Evolutionary conservation across 495 filamentous ascomycete genomes (phyloP).

Genomic region (Talaromyces wortmannii): DNA sequence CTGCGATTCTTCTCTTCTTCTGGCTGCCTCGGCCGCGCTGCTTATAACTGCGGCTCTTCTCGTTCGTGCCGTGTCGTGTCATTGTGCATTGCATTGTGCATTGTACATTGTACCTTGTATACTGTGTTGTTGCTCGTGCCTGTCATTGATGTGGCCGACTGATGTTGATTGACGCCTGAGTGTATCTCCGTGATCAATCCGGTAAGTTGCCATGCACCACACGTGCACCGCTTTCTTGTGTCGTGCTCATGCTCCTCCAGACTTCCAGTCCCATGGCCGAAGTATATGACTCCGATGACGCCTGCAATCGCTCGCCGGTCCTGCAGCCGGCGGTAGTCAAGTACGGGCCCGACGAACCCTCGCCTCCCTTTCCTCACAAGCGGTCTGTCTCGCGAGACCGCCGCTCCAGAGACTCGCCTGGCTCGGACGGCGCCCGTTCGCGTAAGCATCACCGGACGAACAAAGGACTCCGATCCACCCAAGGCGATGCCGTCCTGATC

Average conservation of each 20-base stretch:
- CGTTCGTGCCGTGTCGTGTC: no score
- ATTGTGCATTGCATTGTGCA: no score
- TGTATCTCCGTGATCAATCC: no score
- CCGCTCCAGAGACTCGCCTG: conserved; percentile 6
- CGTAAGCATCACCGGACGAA: conserved; percentile 31
- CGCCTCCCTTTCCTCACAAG: conserved; percentile 16
- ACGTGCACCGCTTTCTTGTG: no score
- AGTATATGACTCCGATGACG: conserved; percentile 41
- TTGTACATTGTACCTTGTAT: no score
- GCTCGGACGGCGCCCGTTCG: conserved; percentile 22
- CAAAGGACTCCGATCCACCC: conserved; percentile 16
- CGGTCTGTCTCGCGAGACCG: conserved; percentile 15
- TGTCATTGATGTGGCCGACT: no score
- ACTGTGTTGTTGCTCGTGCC: no score
- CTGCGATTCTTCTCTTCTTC: no score
- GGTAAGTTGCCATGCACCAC: no score
- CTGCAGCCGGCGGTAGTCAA: conserved; percentile 15
- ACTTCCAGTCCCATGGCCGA: conserved; percentile 6
- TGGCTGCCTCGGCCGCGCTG: no score
- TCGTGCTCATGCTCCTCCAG: conserved; percentile 23
- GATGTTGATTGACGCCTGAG: no score
- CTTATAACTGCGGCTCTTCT: no score
- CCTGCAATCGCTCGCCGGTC: conserved; percentile 19
- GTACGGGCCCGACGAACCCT: conserved; percentile 13
- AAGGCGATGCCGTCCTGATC: conserved; percentile 41